Evolutionary conservation across 1,284 basidiomycete genomes (phyloP).

Genomic region (Fomitopsis palustris): DNA sequence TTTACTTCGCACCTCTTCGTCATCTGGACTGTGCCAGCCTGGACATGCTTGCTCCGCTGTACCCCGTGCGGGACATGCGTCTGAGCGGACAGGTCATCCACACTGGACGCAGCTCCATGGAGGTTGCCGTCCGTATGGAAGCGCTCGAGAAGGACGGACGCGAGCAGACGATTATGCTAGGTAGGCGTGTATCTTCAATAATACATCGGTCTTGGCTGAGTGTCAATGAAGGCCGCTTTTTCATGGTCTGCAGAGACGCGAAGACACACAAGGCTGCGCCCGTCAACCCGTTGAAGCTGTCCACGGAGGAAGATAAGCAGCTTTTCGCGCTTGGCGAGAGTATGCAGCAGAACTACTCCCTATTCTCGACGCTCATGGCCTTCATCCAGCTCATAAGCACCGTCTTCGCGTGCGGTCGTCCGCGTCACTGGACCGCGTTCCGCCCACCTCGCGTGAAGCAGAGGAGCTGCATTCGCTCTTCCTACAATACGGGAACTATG

Average conservation of each 20-base stretch:
- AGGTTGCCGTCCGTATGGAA: conserved; percentile 82
- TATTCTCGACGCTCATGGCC: not conserved
- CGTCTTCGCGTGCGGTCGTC: conserved; percentile 49
- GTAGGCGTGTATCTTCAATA: conserved; percentile 35
- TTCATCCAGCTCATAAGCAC: conserved; percentile 43
- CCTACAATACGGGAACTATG: conserved; percentile 37
- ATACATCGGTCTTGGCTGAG: not conserved
- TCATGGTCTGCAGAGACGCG: conserved; percentile 81
- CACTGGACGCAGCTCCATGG: conserved; percentile 76
- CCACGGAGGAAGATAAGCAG: conserved; percentile 59
- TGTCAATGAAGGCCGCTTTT: conserved; percentile 53
- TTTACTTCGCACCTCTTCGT: conserved; percentile 1
- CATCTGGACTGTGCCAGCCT: conserved; percentile 35
- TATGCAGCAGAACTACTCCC: conserved; percentile 27
- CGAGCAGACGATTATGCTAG: conserved; percentile 64
- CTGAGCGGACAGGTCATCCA: conserved; percentile 80
- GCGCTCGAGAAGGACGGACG: conserved; percentile 43
- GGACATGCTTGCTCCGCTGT: conserved; percentile 58
- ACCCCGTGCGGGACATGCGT: conserved; percentile 62
- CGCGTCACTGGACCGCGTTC: conserved; percentile 64
- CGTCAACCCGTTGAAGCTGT: conserved; percentile 63
- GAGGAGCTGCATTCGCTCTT: conserved; percentile 66
- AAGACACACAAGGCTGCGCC: conserved; percentile 58
- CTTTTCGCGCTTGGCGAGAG: conserved; percentile 69
- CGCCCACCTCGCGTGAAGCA: conserved; percentile 69